These are phyloP conservation scores for Macadamia tetraphylla DNA, from an alignment of 164 flowering plant species.

Conservation along the genomic window DNA sequence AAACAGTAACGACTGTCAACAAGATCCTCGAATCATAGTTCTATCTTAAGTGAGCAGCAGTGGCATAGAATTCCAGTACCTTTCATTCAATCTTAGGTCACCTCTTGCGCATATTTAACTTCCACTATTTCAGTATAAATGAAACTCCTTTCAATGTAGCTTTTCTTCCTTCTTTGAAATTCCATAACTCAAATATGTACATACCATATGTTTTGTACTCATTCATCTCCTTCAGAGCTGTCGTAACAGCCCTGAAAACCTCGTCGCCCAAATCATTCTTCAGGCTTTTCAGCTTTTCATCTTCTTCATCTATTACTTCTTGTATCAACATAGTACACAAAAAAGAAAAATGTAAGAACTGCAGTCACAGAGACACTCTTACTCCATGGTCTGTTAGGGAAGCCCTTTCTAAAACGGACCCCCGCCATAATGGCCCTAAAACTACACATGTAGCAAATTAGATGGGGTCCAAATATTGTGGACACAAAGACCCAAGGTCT, in stretches of 20 bases:
- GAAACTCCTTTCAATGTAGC: slow-evolving; percentile 36
- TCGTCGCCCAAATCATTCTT: slow-evolving; percentile 38
- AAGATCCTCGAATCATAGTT: too few species aligned
- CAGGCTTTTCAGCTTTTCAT: slow-evolving; percentile 38
- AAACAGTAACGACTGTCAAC: too few species aligned
- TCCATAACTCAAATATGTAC: slow-evolving; percentile 51
- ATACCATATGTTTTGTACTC: slow-evolving; percentile 60
- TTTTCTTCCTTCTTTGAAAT: slow-evolving; percentile 38
- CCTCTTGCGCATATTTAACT: slow-evolving; percentile 22
- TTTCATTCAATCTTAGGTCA: background rate
- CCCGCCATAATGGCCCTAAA: too few species aligned
- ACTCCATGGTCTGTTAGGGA: too few species aligned
- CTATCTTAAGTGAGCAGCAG: too few species aligned
- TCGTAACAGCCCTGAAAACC: slow-evolving; percentile 32
- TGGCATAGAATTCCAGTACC: too few species aligned
- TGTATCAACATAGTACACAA: slow-evolving; percentile 5
- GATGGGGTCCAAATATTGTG: too few species aligned
- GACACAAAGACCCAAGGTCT: too few species aligned
- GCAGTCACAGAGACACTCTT: too few species aligned
- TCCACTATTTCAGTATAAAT: slow-evolving; percentile 26
- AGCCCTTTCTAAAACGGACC: too few species aligned
- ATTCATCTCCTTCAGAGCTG: slow-evolving; percentile 41
- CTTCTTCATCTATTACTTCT: slow-evolving; percentile 45
- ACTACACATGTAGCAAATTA: too few species aligned
- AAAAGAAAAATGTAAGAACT: too few species aligned